Percentiles rank a stretch among this genome's conserved stretches.
Evolutionary conservation across 371 early-diverging fungal species (phyloP).

Genomic region (Catenaria anguillulae): DNA sequence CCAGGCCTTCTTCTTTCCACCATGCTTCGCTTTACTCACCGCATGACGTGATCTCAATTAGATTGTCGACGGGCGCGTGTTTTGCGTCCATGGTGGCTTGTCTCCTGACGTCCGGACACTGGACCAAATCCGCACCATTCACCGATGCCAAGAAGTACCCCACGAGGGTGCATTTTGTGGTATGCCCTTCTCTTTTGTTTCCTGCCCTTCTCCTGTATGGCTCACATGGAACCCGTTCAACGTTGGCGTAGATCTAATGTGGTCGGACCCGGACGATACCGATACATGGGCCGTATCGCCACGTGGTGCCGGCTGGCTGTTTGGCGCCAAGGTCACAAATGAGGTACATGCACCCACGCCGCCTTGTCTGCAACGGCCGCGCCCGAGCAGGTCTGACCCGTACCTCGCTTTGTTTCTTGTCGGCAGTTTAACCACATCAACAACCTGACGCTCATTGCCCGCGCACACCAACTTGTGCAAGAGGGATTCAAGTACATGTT

Average conservation of each 20-base stretch:
- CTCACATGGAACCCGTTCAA: neutral
- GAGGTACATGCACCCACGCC: slow-evolving; percentile 61
- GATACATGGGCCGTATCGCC: slow-evolving; percentile 96
- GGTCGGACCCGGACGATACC: slow-evolving; percentile 99
- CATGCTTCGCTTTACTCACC: neutral
- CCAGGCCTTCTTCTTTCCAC: neutral
- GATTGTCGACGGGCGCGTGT: slow-evolving; percentile 79
- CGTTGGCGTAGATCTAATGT: slow-evolving; percentile 65
- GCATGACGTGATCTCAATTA: slow-evolving; percentile 12
- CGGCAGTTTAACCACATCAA: slow-evolving; percentile 89
- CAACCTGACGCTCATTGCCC: no score
- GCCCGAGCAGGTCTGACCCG: slow-evolving; percentile 3
- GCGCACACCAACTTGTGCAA: slow-evolving; percentile 81
- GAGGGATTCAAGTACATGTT: slow-evolving; percentile 97
- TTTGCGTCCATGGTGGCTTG: slow-evolving; percentile 98
- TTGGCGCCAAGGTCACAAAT: slow-evolving; percentile 92
- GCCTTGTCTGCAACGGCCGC: no score
- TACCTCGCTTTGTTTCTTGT: neutral
- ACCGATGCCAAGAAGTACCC: slow-evolving; percentile 96
- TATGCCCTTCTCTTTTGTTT: slow-evolving; percentile 16
- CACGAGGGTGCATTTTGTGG: slow-evolving; percentile 97
- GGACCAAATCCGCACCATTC: slow-evolving; percentile 94
- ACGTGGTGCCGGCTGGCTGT: slow-evolving; percentile 96
- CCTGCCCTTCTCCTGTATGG: neutral
- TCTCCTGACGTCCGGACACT: slow-evolving; percentile 93